Conservation (phyloP, 1,284 basidiomycete genomes). For the Pterula multifida region DNA sequence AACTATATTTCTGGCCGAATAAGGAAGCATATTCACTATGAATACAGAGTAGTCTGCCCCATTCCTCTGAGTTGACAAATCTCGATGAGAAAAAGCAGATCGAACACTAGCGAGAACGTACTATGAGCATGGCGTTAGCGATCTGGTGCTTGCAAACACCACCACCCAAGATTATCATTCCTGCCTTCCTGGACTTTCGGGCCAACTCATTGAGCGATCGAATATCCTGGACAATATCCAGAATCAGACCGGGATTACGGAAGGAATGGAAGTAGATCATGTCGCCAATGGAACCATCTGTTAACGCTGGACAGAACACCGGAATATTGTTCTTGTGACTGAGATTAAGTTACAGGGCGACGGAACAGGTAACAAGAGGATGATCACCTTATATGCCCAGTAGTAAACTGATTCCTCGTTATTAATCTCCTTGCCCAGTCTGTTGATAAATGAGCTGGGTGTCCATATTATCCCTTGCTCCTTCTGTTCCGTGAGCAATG, state of each 20-base stretch:
- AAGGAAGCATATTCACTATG: conserved; percentile 44
- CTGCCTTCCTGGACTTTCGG: conserved; percentile 84
- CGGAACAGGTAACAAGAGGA: conserved; percentile 11
- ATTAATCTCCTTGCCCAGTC: conserved; percentile 92
- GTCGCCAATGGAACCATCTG: conserved; percentile 95
- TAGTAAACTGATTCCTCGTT: conserved; percentile 97
- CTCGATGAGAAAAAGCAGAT: background rate
- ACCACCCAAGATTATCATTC: conserved; percentile 97
- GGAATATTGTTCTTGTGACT: conserved; percentile 85
- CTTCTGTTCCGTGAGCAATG: conserved; percentile 85
- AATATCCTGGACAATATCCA: conserved; percentile 96
- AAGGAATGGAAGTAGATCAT: conserved; percentile 99
- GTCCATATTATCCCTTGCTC: conserved; percentile 72
- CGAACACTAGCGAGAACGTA: conserved; percentile 19
- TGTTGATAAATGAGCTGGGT: conserved; percentile 86
- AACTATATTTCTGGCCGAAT: conserved; percentile 5
- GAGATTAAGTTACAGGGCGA: conserved; percentile 11
- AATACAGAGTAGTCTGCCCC: conserved; percentile 97
- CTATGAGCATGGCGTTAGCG: conserved; percentile 98
- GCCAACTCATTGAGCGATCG: conserved; percentile 85
- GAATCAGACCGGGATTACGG: conserved; percentile 75
- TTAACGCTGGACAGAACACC: conserved; percentile 96
- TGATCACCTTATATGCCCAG: conserved; percentile 94
- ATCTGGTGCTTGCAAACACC: conserved; percentile 99
- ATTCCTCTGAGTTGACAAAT: conserved; percentile 55